Evolutionary conservation across 441 rosid species (phyloP), one percentile per base, ranked within the genome.

Genomic region (Pelargonium cotyledonis): DNA sequence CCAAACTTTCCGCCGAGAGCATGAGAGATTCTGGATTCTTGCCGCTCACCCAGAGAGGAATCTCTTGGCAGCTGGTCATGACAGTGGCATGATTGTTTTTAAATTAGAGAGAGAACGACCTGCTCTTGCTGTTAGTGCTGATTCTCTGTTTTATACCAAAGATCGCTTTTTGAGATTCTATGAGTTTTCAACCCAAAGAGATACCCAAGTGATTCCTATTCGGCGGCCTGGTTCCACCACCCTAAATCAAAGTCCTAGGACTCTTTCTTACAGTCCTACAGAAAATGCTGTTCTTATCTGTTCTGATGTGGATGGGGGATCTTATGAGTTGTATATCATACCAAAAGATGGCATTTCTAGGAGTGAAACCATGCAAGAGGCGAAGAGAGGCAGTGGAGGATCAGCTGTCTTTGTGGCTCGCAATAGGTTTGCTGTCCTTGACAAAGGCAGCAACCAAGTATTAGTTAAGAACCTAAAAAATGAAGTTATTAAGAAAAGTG

Each of bases 11-110:
- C 90, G 92, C 65, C 88, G 95, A 7, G 93, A 88, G 79, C 93
- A 90, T 78, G 95, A 87, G 71, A 78, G 98, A 1, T 90, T 90
- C 79, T 90, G 98, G 96, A 90, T 87, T 64, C 89, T 92, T 47
- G 81, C 95, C 66, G 82, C 88, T 71, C 96, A 92, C 67, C 98
- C 98, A 3, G 93, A 88, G 76, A 88, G 85, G 86, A 92, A 92
- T 78, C 84, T 92, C 65, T 77, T 92, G 76, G 98, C 98, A 60
- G 96, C 98, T 3, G 96, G 98, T 21, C 98, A 92, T 78, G 98
- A 92, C 75, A 86, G 85, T 75, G 98, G 98, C n/a, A 86, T 92
- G 98, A 83, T 90, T 53, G 98, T 92, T 21, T 92, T 92, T 69
- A 92, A 92, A 73, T 80, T 92, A 70, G 96, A 88, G 84, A 88